phyloP scores from a whole-genome alignment of 352 stramenopile genomes.

The Elongisporangium anandrum region DNA sequence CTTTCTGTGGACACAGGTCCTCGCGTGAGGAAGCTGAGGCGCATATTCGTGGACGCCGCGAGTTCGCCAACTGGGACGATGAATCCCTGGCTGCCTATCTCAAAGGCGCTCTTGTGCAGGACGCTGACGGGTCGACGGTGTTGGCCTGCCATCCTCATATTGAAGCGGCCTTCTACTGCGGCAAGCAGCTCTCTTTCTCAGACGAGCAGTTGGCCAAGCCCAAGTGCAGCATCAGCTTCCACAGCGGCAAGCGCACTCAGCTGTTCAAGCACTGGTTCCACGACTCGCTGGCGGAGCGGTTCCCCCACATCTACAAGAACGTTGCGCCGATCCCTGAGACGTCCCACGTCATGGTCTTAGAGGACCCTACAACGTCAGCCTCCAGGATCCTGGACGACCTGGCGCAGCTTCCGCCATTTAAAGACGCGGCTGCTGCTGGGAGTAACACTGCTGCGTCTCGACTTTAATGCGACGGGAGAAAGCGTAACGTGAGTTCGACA shows the following conservation, averaged over 20 bases:
- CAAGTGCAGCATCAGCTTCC: slow-evolving; percentile 13
- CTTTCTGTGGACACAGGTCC: slow-evolving; percentile 5
- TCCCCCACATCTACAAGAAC: slow-evolving; percentile 16
- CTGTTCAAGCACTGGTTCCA: too few relatives aligned
- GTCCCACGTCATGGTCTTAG: slow-evolving; percentile 29
- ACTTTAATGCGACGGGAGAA: background rate
- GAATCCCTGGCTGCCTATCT: slow-evolving; percentile 29
- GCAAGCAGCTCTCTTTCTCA: slow-evolving; percentile 15
- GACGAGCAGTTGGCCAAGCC: slow-evolving; percentile 15
- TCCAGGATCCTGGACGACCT: slow-evolving; percentile 20
- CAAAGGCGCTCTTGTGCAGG: slow-evolving; percentile 18
- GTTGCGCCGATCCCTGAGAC: slow-evolving; percentile 16
- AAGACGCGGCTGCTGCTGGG: slow-evolving; percentile 17
- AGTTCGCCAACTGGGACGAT: slow-evolving; percentile 35
- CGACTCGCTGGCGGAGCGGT: too few relatives aligned
- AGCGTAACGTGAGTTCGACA: too few relatives aligned
- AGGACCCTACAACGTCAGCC: slow-evolving; percentile 17
- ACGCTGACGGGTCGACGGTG: slow-evolving; percentile 5
- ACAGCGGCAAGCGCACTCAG: slow-evolving; percentile 16
- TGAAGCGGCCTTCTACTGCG: slow-evolving; percentile 24
- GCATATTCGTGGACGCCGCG: slow-evolving; percentile 25
- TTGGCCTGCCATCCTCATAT: slow-evolving; percentile 28
- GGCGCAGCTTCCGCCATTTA: slow-evolving; percentile 10
- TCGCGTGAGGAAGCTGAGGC: slow-evolving; percentile 16
- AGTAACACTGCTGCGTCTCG: background rate